Base-by-base conservation (phyloP, 768 basidiomycete species). In the Suillus sp. region DNA sequence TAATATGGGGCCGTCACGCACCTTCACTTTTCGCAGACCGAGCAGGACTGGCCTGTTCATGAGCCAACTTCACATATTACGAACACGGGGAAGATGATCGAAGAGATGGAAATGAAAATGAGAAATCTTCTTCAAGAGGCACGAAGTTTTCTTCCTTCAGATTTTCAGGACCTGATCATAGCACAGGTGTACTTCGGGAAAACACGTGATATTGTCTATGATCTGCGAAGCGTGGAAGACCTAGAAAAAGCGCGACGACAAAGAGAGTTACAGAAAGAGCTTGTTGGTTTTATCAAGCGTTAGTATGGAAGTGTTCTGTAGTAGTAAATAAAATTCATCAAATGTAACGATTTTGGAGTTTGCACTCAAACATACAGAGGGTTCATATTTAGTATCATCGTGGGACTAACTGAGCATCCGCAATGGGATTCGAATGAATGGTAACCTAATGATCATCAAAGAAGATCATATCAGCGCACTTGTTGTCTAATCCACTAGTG, bases 101-200 rank as follows among this genome's bases (percentile, higher is more conserved):
- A 99, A 76, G 97, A 99, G 67, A 96, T 96, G 93, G 97, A 99
- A 78, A 94, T 96, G 75, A 99, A 99, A 80, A 95, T 99, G 94
- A 86, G 97, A 43, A 97, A 97, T 76, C 79, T 95, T 62, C 81
- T 99, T 55, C 92, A 94, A 76, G 93, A 95, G 81, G 93, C 87
- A 64, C 53, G 79, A 45, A 47, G 61, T 48, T 67, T 30, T 62
- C 35, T 58, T 61, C 65, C 30, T 22, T 57, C 7, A 56, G 45
- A 51, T 22, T 45, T 58, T 57, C 25, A 3, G 58, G n/a, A 20
- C 4, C 60, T 75, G 25, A 75, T 51, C 4, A 0, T 27, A 47
- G n/a, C 58, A 51, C 66, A 91, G 90, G 91, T 96, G 16, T 96
- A 96, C 77, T 96, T 96, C 78, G 94, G 95, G 43, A 97, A 99